Base-by-base conservation (phyloP, 257 asterid genomes). In the Solanum lycopersicoides region DNA sequence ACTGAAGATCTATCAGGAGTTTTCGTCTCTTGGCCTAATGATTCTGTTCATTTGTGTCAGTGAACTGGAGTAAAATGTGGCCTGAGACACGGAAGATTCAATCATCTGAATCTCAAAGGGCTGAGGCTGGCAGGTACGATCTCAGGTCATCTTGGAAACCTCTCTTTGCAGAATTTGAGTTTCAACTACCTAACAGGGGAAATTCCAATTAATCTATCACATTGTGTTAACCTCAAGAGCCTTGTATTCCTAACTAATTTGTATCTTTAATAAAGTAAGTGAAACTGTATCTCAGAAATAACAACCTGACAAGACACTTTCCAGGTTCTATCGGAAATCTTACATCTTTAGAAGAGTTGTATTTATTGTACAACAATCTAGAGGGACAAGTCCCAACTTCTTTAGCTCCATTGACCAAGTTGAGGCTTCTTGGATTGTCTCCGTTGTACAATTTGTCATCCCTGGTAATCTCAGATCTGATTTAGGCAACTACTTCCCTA, bases 261-360 rank as follows among this genome's bases (percentile, higher is more conserved):
- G 89, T 89, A 42, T 84, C 82, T 6, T 41, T 90, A 44, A n/a
- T 65, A 18, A 85, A 82, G 86, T 88, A 87, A 41, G 83, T 12
- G 12, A 73, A 4, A 39, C 86, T 88, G 86, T 83, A 86, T 86
- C 88, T 93, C 34, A 90, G 86, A 83, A 91, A 42, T 91, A 93
- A 92, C 91, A 91, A 91, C 63, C 89, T 93, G 35, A 89, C 92
- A 66, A 93, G 96, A 87, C 82, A 30, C 10, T 42, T 92, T 21
- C 94, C 93, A 12, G 83, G 91, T 83, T 89, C 95, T 45, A 56
- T 92, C 41, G 96, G 95, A 50, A 93, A 93, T 37, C 92, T 93
- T 45, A 86, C 96, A 1, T 89, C 89, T 85, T 80, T 91, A 11
- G 37, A 84, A 42, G 91, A 87, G 88, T 76, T 93, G 21, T 91